Conservation (phyloP, 106 monocot species). For the Dioscorea alata region DNA sequence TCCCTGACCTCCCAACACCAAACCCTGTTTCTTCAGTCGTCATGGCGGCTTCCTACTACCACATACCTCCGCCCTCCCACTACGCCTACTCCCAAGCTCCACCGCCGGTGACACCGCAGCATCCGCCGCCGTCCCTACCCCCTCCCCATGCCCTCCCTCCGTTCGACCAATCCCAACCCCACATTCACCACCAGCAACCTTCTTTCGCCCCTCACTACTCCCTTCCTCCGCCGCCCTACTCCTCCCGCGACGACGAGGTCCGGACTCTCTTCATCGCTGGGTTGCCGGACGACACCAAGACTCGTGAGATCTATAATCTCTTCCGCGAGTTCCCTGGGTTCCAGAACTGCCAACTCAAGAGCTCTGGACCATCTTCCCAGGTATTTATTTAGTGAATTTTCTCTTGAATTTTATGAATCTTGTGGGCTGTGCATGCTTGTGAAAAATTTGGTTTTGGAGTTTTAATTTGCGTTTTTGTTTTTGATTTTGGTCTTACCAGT, state of each 20-base stretch:
- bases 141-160: neutral
- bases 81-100: neutral
- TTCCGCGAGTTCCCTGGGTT: conserved; percentile 31
- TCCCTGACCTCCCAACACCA: too few relatives aligned
- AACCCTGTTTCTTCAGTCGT: too few relatives aligned
- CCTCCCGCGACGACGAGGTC: conserved; percentile 13
- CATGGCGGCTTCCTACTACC: neutral
- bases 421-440: too few relatives aligned
- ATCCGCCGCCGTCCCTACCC: neutral
- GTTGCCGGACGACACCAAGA: conserved; percentile 29
- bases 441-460: too few relatives aligned
- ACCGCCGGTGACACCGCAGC: neutral
- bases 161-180: neutral
- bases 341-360: conserved; percentile 19
- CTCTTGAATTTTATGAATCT: too few relatives aligned
- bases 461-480: too few relatives aligned
- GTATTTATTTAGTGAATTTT: neutral
- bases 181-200: neutral
- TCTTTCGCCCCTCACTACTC: neutral
- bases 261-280: conserved; percentile 33
- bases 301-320: conserved; percentile 38
- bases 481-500: too few relatives aligned
- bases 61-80: neutral
- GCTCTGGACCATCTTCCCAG: neutral
- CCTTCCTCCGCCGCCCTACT: neutral